Conservation (phyloP, 1,284 basidiomycete genomes). For the Thecaphora frezii region DNA sequence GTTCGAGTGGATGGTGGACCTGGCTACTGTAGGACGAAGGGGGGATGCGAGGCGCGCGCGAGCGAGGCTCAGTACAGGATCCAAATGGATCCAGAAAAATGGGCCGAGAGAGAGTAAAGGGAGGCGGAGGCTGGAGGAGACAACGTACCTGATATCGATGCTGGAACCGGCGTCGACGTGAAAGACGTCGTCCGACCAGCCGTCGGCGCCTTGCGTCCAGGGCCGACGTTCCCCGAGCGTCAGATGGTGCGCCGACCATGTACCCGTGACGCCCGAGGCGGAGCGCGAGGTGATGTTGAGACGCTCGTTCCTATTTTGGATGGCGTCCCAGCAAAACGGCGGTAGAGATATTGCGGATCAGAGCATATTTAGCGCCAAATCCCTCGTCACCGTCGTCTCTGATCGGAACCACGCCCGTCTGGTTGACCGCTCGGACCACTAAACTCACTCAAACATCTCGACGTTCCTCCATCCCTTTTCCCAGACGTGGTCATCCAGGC, state of each 20-base stretch:
- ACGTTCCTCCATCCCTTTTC: conserved; percentile 52
- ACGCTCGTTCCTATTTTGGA: conserved; percentile 31
- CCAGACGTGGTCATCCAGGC: conserved; percentile 53
- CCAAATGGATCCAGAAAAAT: too few species aligned
- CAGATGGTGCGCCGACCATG: conserved; percentile 42
- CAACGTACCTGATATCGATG: conserved; percentile 43
- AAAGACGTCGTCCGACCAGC: conserved; percentile 41
- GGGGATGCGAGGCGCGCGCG: neutral
- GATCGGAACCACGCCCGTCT: too few species aligned
- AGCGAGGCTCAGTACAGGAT: neutral
- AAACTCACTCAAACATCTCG: conserved; percentile 48
- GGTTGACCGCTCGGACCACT: neutral
- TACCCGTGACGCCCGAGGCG: conserved; percentile 21
- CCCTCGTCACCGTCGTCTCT: too few species aligned
- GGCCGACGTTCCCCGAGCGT: conserved; percentile 39
- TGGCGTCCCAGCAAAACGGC: neutral
- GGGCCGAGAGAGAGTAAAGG: too few species aligned
- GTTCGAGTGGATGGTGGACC: conserved; percentile 20
- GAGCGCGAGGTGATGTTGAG: conserved; percentile 15
- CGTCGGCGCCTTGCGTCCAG: conserved; percentile 53
- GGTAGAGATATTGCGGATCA: too few species aligned
- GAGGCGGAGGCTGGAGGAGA: neutral
- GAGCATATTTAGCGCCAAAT: too few species aligned
- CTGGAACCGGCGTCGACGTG: conserved; percentile 32
- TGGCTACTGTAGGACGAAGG: neutral